Base-by-base conservation (phyloP, 2,329 filamentous ascomycete genomes). In the Stemphylium beticola region DNA sequence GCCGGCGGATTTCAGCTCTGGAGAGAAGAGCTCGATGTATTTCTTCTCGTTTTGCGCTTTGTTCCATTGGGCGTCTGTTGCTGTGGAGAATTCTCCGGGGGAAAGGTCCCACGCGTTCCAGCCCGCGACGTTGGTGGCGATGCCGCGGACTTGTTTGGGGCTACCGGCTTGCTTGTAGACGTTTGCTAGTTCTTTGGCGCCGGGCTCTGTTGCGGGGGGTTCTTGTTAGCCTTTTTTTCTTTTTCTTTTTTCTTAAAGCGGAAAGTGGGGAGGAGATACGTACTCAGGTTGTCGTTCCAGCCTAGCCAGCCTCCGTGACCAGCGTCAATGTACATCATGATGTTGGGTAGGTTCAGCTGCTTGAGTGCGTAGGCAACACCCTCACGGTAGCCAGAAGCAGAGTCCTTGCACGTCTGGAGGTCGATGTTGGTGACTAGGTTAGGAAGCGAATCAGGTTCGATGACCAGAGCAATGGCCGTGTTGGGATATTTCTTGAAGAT, bases 251-350 rank as follows among this genome's bases (percentile, higher is more conserved):
- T 22, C 10, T 4, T 32, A 14, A 1, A 10, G 20, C 3, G 10
- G 12, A 12, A 29, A 15, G 37, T 29, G 22, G 10, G 6, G 15
- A 24, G 18, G 37, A 17, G 11, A 5, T 33, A 68, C 67, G 32
- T 66, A 57, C 71, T 70, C 47, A 86, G 79, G 76, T 87, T 87
- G 66, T 83, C 85, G 48, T 82, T 75, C 85, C 85, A 88, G 69
- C 85, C 85, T 46, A 88, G 79, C 86, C 85, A 88, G 63, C 85
- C 85, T 43, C 83, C 85, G 73, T 88, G 85, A 60, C 84, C 85
- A 18, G 85, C 85, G 65, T 88, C 85, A 37, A 88, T 73, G 72
- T 88, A 88, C 83, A 85, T 84, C 61, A 82, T 77, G 32, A 88
- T 84, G 71, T 88, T 87, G 65, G 82, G 79, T 32, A 87, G 74